Conservation (phyloP, 164 flowering plant genomes). For the Magnolia officinalis region DNA sequence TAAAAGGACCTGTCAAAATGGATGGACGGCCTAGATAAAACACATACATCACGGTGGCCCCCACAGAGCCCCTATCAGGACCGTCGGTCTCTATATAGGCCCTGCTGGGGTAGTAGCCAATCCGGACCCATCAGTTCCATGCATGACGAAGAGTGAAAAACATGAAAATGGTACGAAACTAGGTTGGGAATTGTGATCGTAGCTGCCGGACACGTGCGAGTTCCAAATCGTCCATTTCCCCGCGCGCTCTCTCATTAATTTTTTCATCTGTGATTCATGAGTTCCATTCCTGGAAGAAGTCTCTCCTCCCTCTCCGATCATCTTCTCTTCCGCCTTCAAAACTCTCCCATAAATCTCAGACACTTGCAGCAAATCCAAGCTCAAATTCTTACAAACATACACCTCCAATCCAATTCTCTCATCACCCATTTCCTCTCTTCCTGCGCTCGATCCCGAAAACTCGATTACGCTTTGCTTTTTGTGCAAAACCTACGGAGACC, state of each 20-base stretch:
- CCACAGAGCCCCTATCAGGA: no score
- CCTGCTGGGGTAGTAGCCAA: no score
- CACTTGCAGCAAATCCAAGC: conserved; percentile 38
- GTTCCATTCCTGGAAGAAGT: conserved; percentile 3
- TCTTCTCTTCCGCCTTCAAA: conserved; percentile 13
- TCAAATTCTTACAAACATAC: conserved; percentile 27
- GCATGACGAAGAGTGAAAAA: no score
- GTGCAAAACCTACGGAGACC: conserved; percentile 15
- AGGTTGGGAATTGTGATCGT: no score
- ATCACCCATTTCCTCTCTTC: conserved; percentile 24
- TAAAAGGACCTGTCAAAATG: no score
- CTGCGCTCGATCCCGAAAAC: conserved; percentile 19
- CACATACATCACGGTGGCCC: no score
- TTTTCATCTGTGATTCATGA: conserved; percentile 6
- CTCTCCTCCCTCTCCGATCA: conserved; percentile 4
- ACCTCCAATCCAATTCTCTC: conserved; percentile 15
- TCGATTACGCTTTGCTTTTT: conserved; percentile 24
- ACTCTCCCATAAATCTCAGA: conserved; percentile 9
- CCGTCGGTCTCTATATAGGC: no score
- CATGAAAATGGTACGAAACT: no score
- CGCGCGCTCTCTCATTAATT: not conserved
- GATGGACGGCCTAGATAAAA: no score
- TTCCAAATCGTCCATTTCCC: not conserved
- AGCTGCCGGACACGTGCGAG: not conserved
- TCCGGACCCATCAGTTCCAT: no score